Conservation (phyloP, 768 basidiomycete genomes). For the Peribolospora kevripleyi region DNA sequence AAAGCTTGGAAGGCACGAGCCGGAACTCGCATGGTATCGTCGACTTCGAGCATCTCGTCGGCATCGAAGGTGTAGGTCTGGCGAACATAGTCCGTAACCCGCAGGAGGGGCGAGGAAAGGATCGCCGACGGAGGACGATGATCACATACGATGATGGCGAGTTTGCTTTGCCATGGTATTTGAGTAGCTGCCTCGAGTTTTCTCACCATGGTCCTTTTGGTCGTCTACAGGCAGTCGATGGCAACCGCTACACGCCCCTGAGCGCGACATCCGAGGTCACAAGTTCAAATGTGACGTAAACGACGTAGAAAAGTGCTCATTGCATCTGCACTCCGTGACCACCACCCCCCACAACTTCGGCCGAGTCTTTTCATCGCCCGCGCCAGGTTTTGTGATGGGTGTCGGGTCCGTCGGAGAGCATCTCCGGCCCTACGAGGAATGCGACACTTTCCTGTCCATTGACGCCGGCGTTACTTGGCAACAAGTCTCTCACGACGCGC, state of each 20-base stretch:
- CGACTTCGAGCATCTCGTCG: constrained; percentile 71
- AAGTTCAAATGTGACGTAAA: constrained; percentile 37
- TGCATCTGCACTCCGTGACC: constrained; percentile 85
- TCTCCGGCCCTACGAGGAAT: constrained; percentile 50
- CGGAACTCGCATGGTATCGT: constrained; percentile 69
- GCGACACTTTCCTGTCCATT: constrained; percentile 77
- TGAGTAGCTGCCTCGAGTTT: background rate
- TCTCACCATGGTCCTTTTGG: constrained; percentile 3
- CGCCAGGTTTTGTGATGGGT: constrained; percentile 89
- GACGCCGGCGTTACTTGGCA: constrained; percentile 73
- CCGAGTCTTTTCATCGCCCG: constrained; percentile 77
- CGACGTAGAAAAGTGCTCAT: constrained; percentile 38
- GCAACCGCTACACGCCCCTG: constrained; percentile 39
- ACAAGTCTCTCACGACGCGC: constrained; percentile 48
- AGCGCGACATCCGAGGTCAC: constrained; percentile 35
- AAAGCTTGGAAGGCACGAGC: constrained; percentile 78
- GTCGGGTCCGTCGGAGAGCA: constrained; percentile 61
- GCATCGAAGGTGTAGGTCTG: constrained; percentile 57
- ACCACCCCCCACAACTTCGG: constrained; percentile 67
- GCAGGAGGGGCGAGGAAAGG: constrained; percentile 49
- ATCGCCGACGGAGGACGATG: constrained; percentile 37
- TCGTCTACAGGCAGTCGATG: constrained; percentile 36
- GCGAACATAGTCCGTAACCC: constrained; percentile 70
- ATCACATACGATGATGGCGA: constrained; percentile 77
- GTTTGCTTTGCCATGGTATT: background rate